Evolutionary conservation across 2,329 filamentous ascomycete genomes (phyloP), one percentile per base, ranked within the genome.

Genomic region (Penicillium freii): DNA sequence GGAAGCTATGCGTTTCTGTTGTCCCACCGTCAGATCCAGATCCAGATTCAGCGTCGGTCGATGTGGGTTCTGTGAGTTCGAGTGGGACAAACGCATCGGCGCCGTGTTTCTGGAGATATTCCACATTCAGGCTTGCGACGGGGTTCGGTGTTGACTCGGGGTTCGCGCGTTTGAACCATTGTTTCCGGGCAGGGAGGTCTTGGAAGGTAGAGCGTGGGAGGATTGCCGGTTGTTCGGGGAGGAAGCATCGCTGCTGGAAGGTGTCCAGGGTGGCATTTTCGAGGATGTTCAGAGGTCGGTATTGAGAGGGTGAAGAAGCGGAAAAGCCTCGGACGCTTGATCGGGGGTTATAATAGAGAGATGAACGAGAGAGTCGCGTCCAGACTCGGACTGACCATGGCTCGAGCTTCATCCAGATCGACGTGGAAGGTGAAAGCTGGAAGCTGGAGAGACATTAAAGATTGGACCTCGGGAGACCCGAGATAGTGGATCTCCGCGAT

Each of bases 171-270:
- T 59, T 51, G 38, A 90, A 90, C 88, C 88, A 90, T 61, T 82
- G 83, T 4, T 66, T 66, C 21, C 79, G 72, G 1, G 85, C 85
- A 0, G 85, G 84, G 1, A 87, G 67, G 10, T 73, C 49, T 27
- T 62, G 61, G 48, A 82, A 82, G 2, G 69, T 66, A 7, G 69
- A 67, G 33, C 73, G 70, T n/a, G 78, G 78, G 6, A 85, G 74
- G 19, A 87, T 70, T 10, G 80, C 71, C 2, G 87, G 87, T 19
- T 69, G 73, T 46, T 82, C 78, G 1, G 81, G 76, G 1, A 68
- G 60, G 66, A 88, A 86, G 36, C 80, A 85, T 36, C 73, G 62
- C n/a, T 77, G 62, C 27, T 78, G 80, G 66, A 90, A 89, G 15
- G 66, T 59, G 1, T 77, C 68, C 45, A 84, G 58, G 51, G 65